Evolutionary conservation across 139 green algal genomes (phyloP).

Genomic region (Chlorella sp.): DNA sequence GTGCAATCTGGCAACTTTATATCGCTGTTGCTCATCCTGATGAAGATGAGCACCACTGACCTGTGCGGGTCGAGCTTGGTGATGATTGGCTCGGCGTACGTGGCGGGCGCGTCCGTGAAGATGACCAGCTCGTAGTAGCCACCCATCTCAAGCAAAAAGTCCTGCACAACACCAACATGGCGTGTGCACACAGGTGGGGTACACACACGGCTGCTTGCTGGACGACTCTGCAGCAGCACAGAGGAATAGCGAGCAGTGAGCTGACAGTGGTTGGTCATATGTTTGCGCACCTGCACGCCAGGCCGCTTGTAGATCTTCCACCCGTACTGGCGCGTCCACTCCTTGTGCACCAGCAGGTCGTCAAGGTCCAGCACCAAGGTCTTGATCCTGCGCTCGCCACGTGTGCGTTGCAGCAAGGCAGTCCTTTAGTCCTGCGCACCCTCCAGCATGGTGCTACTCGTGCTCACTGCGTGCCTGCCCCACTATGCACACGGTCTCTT

Average conservation of each 20-base stretch:
- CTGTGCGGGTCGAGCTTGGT: slow-evolving; percentile 82
- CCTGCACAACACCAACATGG: slow-evolving; percentile 30
- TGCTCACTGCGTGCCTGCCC: background rate
- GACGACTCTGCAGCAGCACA: background rate
- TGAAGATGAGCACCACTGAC: no score
- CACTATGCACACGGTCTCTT: background rate
- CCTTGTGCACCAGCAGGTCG: slow-evolving; percentile 82
- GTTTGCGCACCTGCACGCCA: slow-evolving; percentile 43
- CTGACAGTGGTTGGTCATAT: no score
- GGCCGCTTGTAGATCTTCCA: slow-evolving; percentile 88
- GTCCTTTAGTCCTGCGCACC: background rate
- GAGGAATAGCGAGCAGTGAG: no score
- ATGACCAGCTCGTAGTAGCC: slow-evolving; percentile 94
- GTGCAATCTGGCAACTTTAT: no score
- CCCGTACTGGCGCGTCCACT: slow-evolving; percentile 82
- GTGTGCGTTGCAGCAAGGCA: background rate
- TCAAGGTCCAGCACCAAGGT: slow-evolving; percentile 97
- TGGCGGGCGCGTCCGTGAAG: slow-evolving; percentile 79
- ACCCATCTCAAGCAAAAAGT: slow-evolving; percentile 82
- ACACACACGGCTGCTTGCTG: background rate
- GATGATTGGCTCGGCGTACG: slow-evolving; percentile 88
- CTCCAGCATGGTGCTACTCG: background rate
- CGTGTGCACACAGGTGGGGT: background rate
- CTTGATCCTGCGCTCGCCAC: slow-evolving; percentile 44
- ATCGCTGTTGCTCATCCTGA: no score